These are phyloP conservation scores for Lachnellula hyalina DNA, from an alignment of 2,329 filamentous ascomycete genomes.

Conservation along the genomic window DNA sequence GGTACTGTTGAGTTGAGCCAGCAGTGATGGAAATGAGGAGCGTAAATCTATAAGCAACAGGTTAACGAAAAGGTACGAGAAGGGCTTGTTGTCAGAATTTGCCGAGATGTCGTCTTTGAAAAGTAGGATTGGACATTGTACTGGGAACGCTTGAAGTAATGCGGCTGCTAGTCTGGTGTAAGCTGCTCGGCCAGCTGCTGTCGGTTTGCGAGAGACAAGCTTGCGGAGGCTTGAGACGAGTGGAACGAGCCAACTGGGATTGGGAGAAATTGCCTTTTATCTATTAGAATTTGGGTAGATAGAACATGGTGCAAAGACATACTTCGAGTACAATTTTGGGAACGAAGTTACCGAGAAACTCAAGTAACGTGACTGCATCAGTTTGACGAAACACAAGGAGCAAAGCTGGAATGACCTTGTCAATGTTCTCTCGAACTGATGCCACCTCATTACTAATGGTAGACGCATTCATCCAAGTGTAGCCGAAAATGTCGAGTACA, in stretches of 20 bases:
- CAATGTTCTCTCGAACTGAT: slow-evolving; percentile 38
- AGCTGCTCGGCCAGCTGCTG: slow-evolving; percentile 48
- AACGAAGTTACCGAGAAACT: slow-evolving; percentile 50
- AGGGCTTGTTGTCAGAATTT: slow-evolving; percentile 41
- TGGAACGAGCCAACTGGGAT: slow-evolving; percentile 48
- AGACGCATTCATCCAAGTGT: slow-evolving; percentile 51
- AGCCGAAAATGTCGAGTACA: slow-evolving; percentile 50
- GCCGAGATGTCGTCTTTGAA: slow-evolving; percentile 41
- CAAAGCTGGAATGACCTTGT: slow-evolving; percentile 43
- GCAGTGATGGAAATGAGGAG: slow-evolving; percentile 54
- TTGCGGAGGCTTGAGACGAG: slow-evolving; percentile 45
- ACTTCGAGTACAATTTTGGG: slow-evolving; percentile 45
- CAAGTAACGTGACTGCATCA: slow-evolving; percentile 54
- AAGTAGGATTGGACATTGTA: slow-evolving; percentile 41
- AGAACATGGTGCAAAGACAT: slow-evolving; percentile 20
- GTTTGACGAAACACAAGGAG: slow-evolving; percentile 52
- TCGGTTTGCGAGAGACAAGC: slow-evolving; percentile 51
- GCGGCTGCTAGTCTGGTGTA: slow-evolving; percentile 55
- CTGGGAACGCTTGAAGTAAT: slow-evolving; percentile 51
- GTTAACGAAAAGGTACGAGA: slow-evolving; percentile 58
- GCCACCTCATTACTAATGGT: slow-evolving; percentile 27
- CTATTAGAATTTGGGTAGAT: slow-evolving; percentile 5
- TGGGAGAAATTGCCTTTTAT: slow-evolving; percentile 41
- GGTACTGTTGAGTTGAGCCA: slow-evolving; percentile 51
- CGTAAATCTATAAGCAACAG: slow-evolving; percentile 62